Base-by-base conservation (phyloP, 2,329 filamentous ascomycete genomes). In the Epicoccum nigrum region DNA sequence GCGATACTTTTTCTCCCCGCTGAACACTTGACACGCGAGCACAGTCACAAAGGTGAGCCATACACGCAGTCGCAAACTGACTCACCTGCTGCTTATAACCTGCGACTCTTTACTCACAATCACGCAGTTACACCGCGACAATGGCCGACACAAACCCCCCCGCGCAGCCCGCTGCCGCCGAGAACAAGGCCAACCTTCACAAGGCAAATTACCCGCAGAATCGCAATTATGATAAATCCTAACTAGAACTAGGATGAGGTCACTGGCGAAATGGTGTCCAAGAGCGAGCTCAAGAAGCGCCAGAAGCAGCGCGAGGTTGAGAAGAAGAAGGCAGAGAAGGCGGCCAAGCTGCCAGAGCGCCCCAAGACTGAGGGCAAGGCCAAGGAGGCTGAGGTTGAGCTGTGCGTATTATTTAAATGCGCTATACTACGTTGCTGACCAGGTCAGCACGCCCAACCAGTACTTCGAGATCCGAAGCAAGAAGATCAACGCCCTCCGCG, bases 401-500 rank as follows among this genome's bases (percentile, higher is more conserved):
- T 90, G 68, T 39, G 5, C 9, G 37, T 39, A 7, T 2, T 89
- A 85, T 62, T 86, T 87, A 35, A 90, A 90, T 72, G 86, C 88
- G 69, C 71, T 81, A 15, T 9, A 6, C 6, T 15, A 17, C 2
- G 6, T 30, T 17, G 23, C 31, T 6, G 8, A 7, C 25, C 13
- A 32, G 37, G 27, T 17, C 4, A 17, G 16, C 34, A 25, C 21
- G 13, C 42, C 65, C 23, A 69, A 88, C 85, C 87, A 90, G 87
- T 99, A 97, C 81, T 97, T 96, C 73, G 94, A 99, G 79, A 95
- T 97, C 72, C 89, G 46, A 4, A 95, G 88, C 68, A 85, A 90
- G 63, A 83, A 83, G 62, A 86, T 96, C 79, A 87, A 89, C 75
- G 87, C 88, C 67, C 83, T 93, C 58, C 84, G 87, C 67, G 79